A percentile compares a stretch with the other conserved stretches of the same genome.
These are phyloP conservation scores for Ettlia oleoabundans DNA, from an alignment of 139 green algal species.

Conservation along the genomic window DNA sequence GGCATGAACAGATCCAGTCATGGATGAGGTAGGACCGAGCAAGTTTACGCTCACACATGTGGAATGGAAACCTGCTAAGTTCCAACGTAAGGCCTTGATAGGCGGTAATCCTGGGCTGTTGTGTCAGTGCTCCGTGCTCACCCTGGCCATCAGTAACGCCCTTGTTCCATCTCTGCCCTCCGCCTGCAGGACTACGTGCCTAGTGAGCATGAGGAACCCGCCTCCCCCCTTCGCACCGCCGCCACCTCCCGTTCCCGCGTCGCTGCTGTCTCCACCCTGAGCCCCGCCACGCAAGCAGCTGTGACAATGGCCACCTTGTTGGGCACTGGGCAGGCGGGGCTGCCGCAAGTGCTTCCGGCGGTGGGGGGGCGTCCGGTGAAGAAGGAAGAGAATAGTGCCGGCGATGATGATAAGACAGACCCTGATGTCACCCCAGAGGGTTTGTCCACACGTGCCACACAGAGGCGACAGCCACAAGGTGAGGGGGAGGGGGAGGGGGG, in stretches of 20 bases:
- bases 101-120: too few species aligned
- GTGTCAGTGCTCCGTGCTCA: not conserved
- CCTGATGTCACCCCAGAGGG: conserved; percentile 5
- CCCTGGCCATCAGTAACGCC: not conserved
- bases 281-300: conserved; percentile 41
- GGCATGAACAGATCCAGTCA: too few species aligned
- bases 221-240: not conserved
- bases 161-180: not conserved
- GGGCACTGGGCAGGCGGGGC: not conserved
- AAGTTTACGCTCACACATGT: too few species aligned
- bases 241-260: not conserved
- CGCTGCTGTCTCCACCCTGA: conserved; percentile 17
- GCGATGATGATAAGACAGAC: not conserved
- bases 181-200: conserved; percentile 26
- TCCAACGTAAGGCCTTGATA: too few species aligned
- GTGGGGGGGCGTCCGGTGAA: not conserved
- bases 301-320: conserved; percentile 41
- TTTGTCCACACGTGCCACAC: conserved; percentile 2
- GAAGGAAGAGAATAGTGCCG: not conserved
- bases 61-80: too few species aligned
- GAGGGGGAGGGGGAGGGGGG: not conserved
- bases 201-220: conserved; percentile 13
- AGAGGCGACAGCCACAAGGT: not conserved
- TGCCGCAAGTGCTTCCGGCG: not conserved
- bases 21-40: too few species aligned